phyloP scores from a whole-genome alignment of 2,329 filamentous ascomycete genomes.

The Purpureocillium takamizusanense region DNA sequence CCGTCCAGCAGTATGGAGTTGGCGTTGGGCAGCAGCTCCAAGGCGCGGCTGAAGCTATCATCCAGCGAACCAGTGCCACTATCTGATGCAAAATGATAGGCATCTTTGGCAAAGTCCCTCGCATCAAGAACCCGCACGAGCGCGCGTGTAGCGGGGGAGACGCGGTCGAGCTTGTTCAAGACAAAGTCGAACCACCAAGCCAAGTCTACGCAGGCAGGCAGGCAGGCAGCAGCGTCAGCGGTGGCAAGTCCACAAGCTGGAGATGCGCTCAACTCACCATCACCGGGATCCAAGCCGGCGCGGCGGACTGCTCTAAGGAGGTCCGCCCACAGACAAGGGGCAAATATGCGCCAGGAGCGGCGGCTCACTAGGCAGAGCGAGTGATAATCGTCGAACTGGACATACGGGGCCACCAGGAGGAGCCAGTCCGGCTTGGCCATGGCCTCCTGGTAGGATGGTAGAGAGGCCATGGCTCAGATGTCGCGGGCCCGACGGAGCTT shows the following conservation, averaged over 20 bases:
- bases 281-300: slow-evolving; percentile 31
- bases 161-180: slow-evolving; percentile 22
- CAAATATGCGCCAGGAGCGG: slow-evolving; percentile 39
- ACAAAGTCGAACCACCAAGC: slow-evolving; percentile 40
- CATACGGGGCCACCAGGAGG: slow-evolving; percentile 33
- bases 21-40: slow-evolving; percentile 32
- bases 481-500: background rate
- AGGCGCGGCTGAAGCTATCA: slow-evolving; percentile 27
- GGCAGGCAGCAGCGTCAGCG: too few relatives aligned
- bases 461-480: slow-evolving; percentile 16
- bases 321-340: slow-evolving; percentile 43
- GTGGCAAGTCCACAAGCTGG: too few relatives aligned
- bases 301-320: slow-evolving; percentile 29
- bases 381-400: slow-evolving; percentile 30
- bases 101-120: slow-evolving; percentile 28
- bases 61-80: slow-evolving; percentile 23
- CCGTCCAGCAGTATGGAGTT: slow-evolving; percentile 39
- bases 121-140: slow-evolving; percentile 41
- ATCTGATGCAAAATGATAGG: slow-evolving; percentile 32
- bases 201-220: slow-evolving; percentile 36
- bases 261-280: slow-evolving; percentile 27
- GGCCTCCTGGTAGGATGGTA: slow-evolving; percentile 48
- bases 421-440: slow-evolving; percentile 38
- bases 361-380: slow-evolving; percentile 38
- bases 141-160: slow-evolving; percentile 27